Base-by-base conservation (phyloP, 192 early-diverging fungal genomes). In the Tieghemiomyces parasiticus region DNA sequence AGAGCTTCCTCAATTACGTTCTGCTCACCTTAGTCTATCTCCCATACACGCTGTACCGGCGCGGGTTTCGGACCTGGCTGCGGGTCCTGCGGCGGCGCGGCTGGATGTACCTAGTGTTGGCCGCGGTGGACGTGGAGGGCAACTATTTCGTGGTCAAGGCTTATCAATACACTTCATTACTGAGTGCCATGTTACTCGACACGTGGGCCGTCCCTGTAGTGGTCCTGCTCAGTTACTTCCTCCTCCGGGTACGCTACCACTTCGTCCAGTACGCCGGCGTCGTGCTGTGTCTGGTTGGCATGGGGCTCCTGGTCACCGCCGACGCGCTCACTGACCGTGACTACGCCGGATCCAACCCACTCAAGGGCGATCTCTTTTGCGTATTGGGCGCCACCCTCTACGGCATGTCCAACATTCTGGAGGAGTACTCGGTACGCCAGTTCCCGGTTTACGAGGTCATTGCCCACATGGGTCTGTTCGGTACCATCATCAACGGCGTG, bases 71-170 rank as follows among this genome's bases (percentile, higher is more conserved):
- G 34, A 64, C 58, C 38, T 69, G 67, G 72, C 28, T 48, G 32
- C 71, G 71, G 62, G 19, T 45, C 13, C 65, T 77, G 32, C 51
- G 45, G 50, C 59, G 54, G 29, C 65, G 75, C n/a, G 69, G 59
- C 47, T 67, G 65, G 63, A 71, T 72, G 72, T 77, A 77, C 61
- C 49, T 86, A n/a, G 64, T 75, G 3, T 63, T 90, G 58, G 79
- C 79, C n/a, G 46, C 79, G 22, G 78, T 82, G 1, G 87, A 90
- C 66, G 84, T 90, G 2, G 85, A 90, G 66, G 87, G 83, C 63
- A 90, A 90, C 60, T 90, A 83, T 61, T 85, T 90, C 74, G 79
- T 84, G 16, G 80, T 87, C 56, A 88, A 86, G 71, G 80, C 84
- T 9, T 90, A 78, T 59, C 71, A 66, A 60, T 88, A 88, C 63